A percentile compares a stretch with the other conserved stretches of the same genome.
These are phyloP conservation scores for Neofusicoccum parvum DNA, from an alignment of 2,329 filamentous ascomycete genomes.

Conservation along the genomic window DNA sequence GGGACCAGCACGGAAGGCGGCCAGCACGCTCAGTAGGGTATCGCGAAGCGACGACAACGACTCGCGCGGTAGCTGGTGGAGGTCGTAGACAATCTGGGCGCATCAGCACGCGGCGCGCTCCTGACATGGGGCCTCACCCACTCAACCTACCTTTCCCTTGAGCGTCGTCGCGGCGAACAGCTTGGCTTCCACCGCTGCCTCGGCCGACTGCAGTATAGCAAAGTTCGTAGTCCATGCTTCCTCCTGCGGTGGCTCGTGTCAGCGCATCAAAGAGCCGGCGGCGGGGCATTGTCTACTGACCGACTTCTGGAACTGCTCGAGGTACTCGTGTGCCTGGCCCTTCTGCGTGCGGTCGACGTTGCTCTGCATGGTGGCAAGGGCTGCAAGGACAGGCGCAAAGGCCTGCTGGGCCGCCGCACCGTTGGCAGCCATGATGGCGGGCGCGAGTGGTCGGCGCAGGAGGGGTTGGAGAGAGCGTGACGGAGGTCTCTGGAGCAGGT, in stretches of 20 bases:
- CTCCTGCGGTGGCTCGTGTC: slow-evolving; percentile 56
- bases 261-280: slow-evolving; percentile 24
- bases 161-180: slow-evolving; percentile 95
- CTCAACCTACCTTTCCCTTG: slow-evolving; percentile 82
- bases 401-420: slow-evolving; percentile 65
- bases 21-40: slow-evolving; percentile 80
- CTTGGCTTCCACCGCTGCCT: slow-evolving; percentile 80
- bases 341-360: slow-evolving; percentile 81
- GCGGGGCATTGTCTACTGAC: slow-evolving; percentile 53
- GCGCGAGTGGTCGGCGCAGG: slow-evolving; percentile 10
- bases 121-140: slow-evolving; percentile 2
- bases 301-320: slow-evolving; percentile 97
- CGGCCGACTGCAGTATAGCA: slow-evolving; percentile 75
- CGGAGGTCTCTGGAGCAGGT: slow-evolving; percentile 19
- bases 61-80: slow-evolving; percentile 79
- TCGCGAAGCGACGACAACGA: slow-evolving; percentile 77
- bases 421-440: slow-evolving; percentile 66
- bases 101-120: slow-evolving; percentile 15
- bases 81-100: slow-evolving; percentile 90
- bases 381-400: slow-evolving; percentile 83
- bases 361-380: slow-evolving; percentile 87
- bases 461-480: slow-evolving; percentile 11
- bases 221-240: slow-evolving; percentile 91
- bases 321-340: slow-evolving; percentile 84
- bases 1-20: slow-evolving; percentile 78